Conservation (phyloP, 139 green algal species). For the Micromonas commoda region DNA sequence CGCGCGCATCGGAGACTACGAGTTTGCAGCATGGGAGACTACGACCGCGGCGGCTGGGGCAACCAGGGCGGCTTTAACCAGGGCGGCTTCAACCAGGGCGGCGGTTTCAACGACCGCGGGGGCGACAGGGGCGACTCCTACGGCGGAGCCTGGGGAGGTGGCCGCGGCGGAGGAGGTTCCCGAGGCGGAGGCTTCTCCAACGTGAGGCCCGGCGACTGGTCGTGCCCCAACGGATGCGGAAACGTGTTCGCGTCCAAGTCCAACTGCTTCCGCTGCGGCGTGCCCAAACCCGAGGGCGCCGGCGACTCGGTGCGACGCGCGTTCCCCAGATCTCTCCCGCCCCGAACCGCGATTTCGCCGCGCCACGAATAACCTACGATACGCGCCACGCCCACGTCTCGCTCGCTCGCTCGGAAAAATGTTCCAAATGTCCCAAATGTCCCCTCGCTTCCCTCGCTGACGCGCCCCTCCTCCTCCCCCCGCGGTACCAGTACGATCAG, state of each 20-base stretch:
- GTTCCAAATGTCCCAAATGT: background rate
- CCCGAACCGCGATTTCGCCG: too few species aligned
- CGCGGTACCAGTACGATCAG: background rate
- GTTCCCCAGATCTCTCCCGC: too few species aligned
- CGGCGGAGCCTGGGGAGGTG: background rate
- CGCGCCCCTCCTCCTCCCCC: background rate
- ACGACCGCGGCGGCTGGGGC: background rate
- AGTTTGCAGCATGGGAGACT: background rate
- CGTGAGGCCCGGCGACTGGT: background rate
- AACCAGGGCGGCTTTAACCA: background rate
- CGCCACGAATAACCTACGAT: too few species aligned
- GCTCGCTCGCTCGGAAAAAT: too few species aligned
- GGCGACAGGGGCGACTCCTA: background rate
- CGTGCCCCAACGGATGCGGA: slow-evolving; percentile 9
- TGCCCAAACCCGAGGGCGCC: background rate
- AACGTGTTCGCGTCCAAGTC: slow-evolving; percentile 4
- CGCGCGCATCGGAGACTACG: too few species aligned
- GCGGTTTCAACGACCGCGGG: too few species aligned
- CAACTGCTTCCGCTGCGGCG: slow-evolving; percentile 22
- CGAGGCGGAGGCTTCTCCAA: background rate
- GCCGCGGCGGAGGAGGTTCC: background rate
- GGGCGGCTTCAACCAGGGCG: too few species aligned
- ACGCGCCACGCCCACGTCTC: too few species aligned
- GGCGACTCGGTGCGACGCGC: background rate
- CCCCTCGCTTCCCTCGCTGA: background rate